Base-by-base conservation (phyloP, 2,329 filamentous ascomycete species). In the Fusarium phyllophilum region DNA sequence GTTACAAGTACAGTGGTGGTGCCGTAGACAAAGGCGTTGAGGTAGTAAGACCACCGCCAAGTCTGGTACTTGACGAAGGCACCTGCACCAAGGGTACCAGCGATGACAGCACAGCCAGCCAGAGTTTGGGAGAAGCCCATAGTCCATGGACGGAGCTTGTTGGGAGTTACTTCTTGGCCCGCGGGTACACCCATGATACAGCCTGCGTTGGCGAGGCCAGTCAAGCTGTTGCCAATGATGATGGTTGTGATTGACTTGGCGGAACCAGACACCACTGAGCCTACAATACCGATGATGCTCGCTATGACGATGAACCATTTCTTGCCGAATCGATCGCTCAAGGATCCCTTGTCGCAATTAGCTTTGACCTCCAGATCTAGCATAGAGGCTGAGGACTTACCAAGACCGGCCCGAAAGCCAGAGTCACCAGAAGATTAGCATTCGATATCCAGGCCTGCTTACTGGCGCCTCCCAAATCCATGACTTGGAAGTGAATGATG, bases 321-420 rank as follows among this genome's bases (percentile, higher is more conserved):
- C 6, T 52, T 52, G 9, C 49, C 49, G 18, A 52, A 52, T 10
- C 49, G n/a, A 14, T 52, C 49, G 13, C 49, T 52, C n/a, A 36
- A 20, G 9, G 49, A 52, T 18, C 49, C 49, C 49, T 36, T 4
- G 8, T 20, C 7, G 14, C 0, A 20, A 31, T 51, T 17, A 36
- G 22, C n/a, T 14, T 24, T 33, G 15, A 9, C 11, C 29, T 13
- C 12, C 5, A 24, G 31, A 4, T 5, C 11, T 9, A 18, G 7
- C 4, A 20, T 2, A 1, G 5, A 7, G 11, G 3, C 3, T 3
- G 12, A 20, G 6, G 24, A 9, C 17, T 26, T 8, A 52, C 33
- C n/a, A 52, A 3, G 33, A 36, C 49, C 13, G 49, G 49, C 2
- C 49, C 33, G 1, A 52, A 52, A 4, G 33, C 49, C n/a, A 52